Base-by-base conservation (phyloP, 2,329 filamentous ascomycete genomes). In the Cryphonectria carpinicola region DNA sequence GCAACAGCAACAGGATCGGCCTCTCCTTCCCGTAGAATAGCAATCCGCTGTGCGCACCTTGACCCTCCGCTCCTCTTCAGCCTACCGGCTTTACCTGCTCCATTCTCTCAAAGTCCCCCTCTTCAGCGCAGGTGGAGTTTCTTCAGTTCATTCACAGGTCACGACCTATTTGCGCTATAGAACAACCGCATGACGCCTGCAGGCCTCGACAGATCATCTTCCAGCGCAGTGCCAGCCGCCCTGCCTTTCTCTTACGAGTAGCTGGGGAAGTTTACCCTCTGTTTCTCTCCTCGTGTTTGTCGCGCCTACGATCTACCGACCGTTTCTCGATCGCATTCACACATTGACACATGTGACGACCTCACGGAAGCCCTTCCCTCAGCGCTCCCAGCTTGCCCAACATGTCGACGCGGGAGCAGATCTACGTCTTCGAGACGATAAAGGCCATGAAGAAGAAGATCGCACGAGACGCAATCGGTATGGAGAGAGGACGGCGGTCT, bases 391-490 rank as follows among this genome's bases (percentile, higher is more conserved):
- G 39, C 46, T 52, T 60, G 62, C 69, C 77, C 79, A 71, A 67
- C n/a, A 87, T 87, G 85, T 82, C 86, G 66, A 82, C 83, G 61
- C 77, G 77, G 69, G 88, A 91, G 76, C 89, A 91, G 76, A 82
- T 89, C 58, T 81, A 90, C 70, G 88, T 92, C 77, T 85, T 88
- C 73, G 89, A 92, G 77, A 92, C 90, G 28, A 89, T 92, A 78
- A 84, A 86, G 74, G 88, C 86, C 67, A 90, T 92, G 86, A 92
- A 90, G 76, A 89, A 90, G 80, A 89, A 89, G 7, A 82, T 91
- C 72, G 91, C 90, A 78, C 82, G 89, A 73, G 89, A 87, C 79
- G 84, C 87, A 74, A 90, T 89, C 70, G 89, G 89, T 90, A 80
- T 73, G 70, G 14, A 60, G 28, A 68, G 28, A 68, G 28, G 35